Evolutionary conservation across 2,329 filamentous ascomycete genomes (phyloP), one percentile per base, ranked within the genome.

Genomic region (Sporothrix curviconia): DNA sequence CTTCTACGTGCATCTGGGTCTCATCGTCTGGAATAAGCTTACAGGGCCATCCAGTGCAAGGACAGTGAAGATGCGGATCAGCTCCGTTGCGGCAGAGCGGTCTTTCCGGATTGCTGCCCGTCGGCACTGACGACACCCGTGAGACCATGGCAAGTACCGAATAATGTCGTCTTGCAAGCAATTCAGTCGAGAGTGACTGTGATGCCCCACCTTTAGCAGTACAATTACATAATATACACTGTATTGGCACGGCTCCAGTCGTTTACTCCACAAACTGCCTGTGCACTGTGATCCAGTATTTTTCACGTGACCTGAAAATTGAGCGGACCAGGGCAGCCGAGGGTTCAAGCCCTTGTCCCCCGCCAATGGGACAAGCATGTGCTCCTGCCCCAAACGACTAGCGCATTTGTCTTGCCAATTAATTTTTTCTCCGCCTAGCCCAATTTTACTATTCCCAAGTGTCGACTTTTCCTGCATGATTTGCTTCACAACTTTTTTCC

Each of bases 321-420:
- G 28, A 15, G 6, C 7, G 24, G 25, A 11, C n/a, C 12, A 46
- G 49, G 51, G 44, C 28, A 54, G 17, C 14, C 14, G 44, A 52
- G 56, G 50, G 42, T 50, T 52, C 19, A 36, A 58, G 53, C 40
- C 56, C 56, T 49, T 58, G 34, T 34, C 36, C 51, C 51, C 56
- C 42, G 30, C 44, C 44, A 43, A 58, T 50, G 34, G 24, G 19
- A 19, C 24, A 15, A 8, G 34, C 34, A 3, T 19, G 11, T 32
- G 7, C 24, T 28, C 19, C 5, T 37, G 39, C n/a, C 22, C 36
- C 15, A 4, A 36, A 30, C 19, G 8, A 36, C 39, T 55, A 54
- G 25, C 25, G 37, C 11, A 15, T 24, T 46, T 46, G n/a, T n/a
- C 42, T 30, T 37, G 22, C 17, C 40, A 55, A 46, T 55, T 55